Conservation (phyloP, 441 rosid genomes). For the Pelargonium myrrhifolium region DNA sequence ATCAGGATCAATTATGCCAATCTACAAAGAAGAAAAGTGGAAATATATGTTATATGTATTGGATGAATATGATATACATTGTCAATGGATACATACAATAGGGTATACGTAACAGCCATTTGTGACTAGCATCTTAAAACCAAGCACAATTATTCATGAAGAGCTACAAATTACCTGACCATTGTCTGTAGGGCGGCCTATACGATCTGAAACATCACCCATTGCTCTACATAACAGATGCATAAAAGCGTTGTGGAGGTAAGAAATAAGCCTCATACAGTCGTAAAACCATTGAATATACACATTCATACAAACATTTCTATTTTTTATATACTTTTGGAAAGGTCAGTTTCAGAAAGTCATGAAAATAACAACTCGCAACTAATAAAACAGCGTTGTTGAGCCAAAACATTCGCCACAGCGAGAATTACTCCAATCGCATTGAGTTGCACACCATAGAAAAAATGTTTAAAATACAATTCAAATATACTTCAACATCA, state of each 20-base stretch:
- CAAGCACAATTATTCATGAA: background rate
- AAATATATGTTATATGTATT: background rate
- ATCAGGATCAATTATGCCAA: conserved; percentile 94
- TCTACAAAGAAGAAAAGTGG: conserved; percentile 32
- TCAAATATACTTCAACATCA: background rate
- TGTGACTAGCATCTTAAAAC: background rate
- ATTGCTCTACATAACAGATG: conserved; percentile 54
- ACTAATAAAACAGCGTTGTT: background rate
- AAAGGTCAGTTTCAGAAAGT: background rate
- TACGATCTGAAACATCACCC: conserved; percentile 97
- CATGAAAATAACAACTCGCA: background rate
- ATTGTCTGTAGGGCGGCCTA: conserved; percentile 92
- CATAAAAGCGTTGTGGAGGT: background rate
- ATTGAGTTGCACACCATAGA: background rate
- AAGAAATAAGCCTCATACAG: background rate
- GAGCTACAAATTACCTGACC: conserved; percentile 59
- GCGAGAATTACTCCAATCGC: background rate
- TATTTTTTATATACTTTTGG: background rate
- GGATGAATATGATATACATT: background rate
- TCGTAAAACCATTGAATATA: background rate
- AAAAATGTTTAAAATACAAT: conserved; percentile 1
- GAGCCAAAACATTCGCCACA: background rate
- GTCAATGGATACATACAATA: background rate
- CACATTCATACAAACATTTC: background rate
- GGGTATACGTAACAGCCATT: background rate